A percentile compares a stretch with the other conserved stretches of the same genome.
These are phyloP conservation scores for Carpinus fangiana DNA, from an alignment of 306 rosid genomes.

Conservation along the genomic window DNA sequence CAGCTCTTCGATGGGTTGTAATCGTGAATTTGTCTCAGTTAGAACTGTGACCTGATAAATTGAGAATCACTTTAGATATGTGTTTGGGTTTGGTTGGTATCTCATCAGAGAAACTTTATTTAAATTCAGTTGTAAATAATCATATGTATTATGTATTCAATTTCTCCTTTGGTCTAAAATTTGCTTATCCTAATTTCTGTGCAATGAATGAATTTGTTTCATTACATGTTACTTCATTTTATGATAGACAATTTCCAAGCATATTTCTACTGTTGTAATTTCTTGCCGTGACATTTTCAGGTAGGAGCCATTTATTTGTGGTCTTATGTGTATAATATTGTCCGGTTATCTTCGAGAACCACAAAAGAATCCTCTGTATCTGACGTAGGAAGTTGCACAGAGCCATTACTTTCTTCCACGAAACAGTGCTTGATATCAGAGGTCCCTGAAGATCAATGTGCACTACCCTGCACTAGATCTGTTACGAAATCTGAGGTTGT, in stretches of 20 bases:
- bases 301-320: slow-evolving; percentile 46
- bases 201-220: not conserved
- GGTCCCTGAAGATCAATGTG: slow-evolving; percentile 15
- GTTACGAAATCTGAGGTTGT: slow-evolving; percentile 24
- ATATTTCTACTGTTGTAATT: not conserved
- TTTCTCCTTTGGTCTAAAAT: not conserved
- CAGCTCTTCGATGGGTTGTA: not conserved
- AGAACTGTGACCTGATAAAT: not conserved
- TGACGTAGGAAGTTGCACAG: slow-evolving; percentile 18
- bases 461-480: slow-evolving; percentile 25
- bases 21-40: not conserved
- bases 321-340: slow-evolving; percentile 59
- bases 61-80: not conserved
- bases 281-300: slow-evolving; percentile 36
- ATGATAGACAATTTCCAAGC: not conserved
- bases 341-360: slow-evolving; percentile 41
- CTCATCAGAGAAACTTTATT: not conserved
- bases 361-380: slow-evolving; percentile 19
- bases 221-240: not conserved
- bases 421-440: slow-evolving; percentile 9
- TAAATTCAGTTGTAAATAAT: not conserved
- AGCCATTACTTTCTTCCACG: slow-evolving; percentile 41
- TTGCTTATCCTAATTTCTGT: not conserved
- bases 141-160: not conserved
- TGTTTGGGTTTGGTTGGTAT: slow-evolving; percentile 6